Percentiles rank a stretch among this genome's conserved stretches.
phyloP scores from a whole-genome alignment of 2,329 filamentous ascomycete species.

The Myrmaecium sp. region DNA sequence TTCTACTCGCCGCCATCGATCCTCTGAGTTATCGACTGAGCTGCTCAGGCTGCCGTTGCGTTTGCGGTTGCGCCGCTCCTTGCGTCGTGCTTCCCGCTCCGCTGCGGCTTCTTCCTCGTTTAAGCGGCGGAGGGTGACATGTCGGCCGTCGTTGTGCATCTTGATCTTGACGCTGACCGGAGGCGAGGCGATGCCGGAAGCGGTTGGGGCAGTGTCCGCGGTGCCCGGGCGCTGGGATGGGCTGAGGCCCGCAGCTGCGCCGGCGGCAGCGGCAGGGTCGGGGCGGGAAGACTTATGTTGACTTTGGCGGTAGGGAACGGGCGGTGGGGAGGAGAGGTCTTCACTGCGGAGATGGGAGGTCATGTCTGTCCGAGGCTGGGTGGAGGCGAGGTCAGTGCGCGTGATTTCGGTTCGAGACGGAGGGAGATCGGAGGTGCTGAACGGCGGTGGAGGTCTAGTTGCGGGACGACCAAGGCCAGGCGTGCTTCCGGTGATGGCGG shows the following conservation, averaged over 20 bases:
- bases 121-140: constrained; percentile 44
- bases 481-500: constrained; percentile 26
- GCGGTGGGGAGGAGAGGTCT: too few species aligned
- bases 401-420: too few species aligned
- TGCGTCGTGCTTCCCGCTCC: constrained; percentile 36
- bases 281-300: background rate
- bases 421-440: too few species aligned
- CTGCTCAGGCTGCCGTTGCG: constrained; percentile 24
- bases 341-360: too few species aligned
- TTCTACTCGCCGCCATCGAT: constrained; percentile 23
- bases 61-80: constrained; percentile 25
- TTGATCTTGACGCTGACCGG: constrained; percentile 48
- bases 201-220: constrained; percentile 18
- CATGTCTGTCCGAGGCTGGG: too few species aligned
- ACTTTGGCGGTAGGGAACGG: too few species aligned
- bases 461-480: constrained; percentile 16
- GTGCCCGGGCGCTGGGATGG: constrained; percentile 12
- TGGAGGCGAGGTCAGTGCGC: too few species aligned
- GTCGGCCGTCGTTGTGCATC: constrained; percentile 45
- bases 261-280: constrained; percentile 12
- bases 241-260: constrained; percentile 12
- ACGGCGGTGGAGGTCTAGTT: background rate
- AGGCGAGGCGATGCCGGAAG: constrained; percentile 35
- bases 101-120: constrained; percentile 46
- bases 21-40: constrained; percentile 19